A percentile compares a stretch with the other conserved stretches of the same genome.
phyloP scores from a whole-genome alignment of 2,329 filamentous ascomycete genomes.

The Fusarium solani-melongenae region DNA sequence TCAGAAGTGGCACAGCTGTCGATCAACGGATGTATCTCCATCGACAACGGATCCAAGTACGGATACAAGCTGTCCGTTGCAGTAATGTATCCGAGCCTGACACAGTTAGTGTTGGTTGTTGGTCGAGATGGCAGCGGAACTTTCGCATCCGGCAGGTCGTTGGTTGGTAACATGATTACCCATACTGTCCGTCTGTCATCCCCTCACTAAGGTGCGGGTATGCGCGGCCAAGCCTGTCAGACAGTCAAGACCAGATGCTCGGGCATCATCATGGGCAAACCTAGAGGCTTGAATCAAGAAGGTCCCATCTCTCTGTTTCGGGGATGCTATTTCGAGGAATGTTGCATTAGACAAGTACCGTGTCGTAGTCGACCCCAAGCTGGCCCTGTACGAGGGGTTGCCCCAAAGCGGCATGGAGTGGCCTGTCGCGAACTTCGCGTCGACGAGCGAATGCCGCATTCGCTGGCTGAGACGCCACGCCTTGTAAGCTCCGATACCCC shows the following conservation, averaged over 20 bases:
- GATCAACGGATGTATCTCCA: constrained; percentile 26
- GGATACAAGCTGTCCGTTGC: constrained; percentile 4
- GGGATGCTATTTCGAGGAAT: constrained; percentile 8
- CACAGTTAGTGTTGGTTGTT: constrained; percentile 4
- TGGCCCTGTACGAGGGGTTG: constrained; percentile 4
- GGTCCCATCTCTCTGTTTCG: not conserved
- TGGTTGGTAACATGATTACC: constrained; percentile 5
- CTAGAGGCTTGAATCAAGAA: not conserved
- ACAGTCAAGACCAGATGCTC: not conserved
- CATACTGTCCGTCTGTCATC: not conserved
- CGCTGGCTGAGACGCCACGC: constrained; percentile 22
- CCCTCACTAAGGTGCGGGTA: not conserved
- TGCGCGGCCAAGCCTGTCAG: not conserved
- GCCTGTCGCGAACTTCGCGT: constrained; percentile 33
- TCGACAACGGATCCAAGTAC: not conserved
- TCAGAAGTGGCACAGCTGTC: constrained; percentile 27
- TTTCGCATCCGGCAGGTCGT: constrained; percentile 28
- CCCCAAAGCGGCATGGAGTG: constrained; percentile 20
- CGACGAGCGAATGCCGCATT: constrained; percentile 21
- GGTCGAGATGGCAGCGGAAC: constrained; percentile 2
- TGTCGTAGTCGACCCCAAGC: constrained; percentile 23
- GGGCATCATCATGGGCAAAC: not conserved
- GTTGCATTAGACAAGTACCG: constrained; percentile 12
- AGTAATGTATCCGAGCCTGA: constrained; percentile 9
- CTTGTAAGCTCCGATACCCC: constrained; percentile 20